phyloP scores from a whole-genome alignment of 371 early-diverging fungal genomes.

The Capillidium heterosporum region DNA sequence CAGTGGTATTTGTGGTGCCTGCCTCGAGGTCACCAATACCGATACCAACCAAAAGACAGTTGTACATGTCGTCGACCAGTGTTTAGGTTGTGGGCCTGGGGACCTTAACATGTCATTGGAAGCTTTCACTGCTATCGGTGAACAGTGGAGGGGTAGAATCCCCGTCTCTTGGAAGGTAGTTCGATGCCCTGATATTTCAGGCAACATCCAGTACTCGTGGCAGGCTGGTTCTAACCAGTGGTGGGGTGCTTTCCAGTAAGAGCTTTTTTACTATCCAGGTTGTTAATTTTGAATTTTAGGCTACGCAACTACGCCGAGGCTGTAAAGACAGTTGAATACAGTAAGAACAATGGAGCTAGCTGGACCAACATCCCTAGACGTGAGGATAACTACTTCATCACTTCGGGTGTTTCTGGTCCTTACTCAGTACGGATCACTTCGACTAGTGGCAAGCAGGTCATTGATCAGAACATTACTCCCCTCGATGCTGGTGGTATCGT shows the following conservation, averaged over 20 bases:
- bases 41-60: not conserved
- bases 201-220: constrained; percentile 1
- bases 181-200: not conserved
- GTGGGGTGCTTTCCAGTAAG: constrained; percentile 7
- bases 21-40: constrained; percentile 1
- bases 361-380: not conserved
- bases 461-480: not conserved
- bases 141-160: not conserved
- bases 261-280: not conserved
- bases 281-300: not conserved
- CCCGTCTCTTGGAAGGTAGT: not conserved
- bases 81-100: not conserved
- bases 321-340: not conserved
- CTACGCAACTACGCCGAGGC: constrained; percentile 1
- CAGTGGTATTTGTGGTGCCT: not conserved
- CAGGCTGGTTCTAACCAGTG: constrained; percentile 2
- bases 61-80: constrained; percentile 6
- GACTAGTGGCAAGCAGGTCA: not conserved
- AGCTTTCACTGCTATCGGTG: not conserved
- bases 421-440: not conserved
- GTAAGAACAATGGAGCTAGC: not conserved
- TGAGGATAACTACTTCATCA: constrained; percentile 3
- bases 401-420: not conserved
- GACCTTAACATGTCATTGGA: not conserved
- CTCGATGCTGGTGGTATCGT: constrained; percentile 1